Evolutionary conservation across 768 basidiomycete genomes (phyloP).

Genomic region (Cantharellus anzutake): DNA sequence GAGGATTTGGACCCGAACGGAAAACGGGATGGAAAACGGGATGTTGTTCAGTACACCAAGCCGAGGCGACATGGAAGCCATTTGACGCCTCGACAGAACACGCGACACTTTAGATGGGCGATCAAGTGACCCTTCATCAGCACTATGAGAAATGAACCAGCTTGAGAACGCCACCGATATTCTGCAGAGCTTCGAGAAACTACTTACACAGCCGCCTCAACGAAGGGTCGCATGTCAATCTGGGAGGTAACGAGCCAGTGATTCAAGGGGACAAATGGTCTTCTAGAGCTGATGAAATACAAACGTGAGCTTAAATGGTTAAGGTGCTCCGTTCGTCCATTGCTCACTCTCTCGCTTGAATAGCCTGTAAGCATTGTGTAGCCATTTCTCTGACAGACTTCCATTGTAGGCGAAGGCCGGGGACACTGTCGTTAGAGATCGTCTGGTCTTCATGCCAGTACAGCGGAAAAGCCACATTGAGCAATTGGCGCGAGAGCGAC

Average conservation of each 20-base stretch:
- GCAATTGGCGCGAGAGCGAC: slow-evolving; percentile 51
- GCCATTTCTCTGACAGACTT: slow-evolving; percentile 56
- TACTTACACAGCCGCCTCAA: slow-evolving; percentile 70
- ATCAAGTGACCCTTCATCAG: slow-evolving; percentile 39
- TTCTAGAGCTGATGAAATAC: slow-evolving; percentile 41
- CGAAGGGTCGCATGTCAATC: slow-evolving; percentile 48
- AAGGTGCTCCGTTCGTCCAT: neutral
- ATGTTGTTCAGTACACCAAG: slow-evolving; percentile 88
- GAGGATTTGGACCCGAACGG: slow-evolving; percentile 78
- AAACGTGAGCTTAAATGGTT: neutral
- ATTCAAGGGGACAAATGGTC: slow-evolving; percentile 60
- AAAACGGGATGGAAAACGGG: slow-evolving; percentile 89
- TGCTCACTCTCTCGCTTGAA: slow-evolving; percentile 78
- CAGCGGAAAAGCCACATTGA: slow-evolving; percentile 70
- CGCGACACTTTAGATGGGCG: slow-evolving; percentile 10
- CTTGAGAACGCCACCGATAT: neutral
- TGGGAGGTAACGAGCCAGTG: slow-evolving; percentile 60
- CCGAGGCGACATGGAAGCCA: slow-evolving; percentile 61
- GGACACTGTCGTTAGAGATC: slow-evolving; percentile 23
- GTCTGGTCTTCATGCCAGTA: slow-evolving; percentile 42
- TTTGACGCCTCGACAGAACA: slow-evolving; percentile 41
- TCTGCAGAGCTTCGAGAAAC: neutral
- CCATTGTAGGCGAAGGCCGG: slow-evolving; percentile 31
- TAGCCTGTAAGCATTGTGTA: slow-evolving; percentile 57
- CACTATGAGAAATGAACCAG: slow-evolving; percentile 19